Evolutionary conservation across 306 rosid genomes (phyloP), one percentile per base, ranked within the genome.

Genomic region (Senna siamea): DNA sequence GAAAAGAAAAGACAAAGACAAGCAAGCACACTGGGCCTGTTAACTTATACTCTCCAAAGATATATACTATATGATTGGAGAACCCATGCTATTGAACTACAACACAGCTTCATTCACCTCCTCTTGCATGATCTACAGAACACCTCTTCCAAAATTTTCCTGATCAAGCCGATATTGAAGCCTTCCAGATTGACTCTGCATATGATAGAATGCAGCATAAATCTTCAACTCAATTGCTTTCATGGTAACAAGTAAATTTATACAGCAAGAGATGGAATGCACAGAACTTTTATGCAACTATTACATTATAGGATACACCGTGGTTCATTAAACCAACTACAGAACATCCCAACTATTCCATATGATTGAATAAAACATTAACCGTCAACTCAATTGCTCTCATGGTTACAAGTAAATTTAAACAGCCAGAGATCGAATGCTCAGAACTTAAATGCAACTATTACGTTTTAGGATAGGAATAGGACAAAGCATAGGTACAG

Each of bases 121-220:
- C 58, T 53, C 41, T 43, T 72, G 51, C 82, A 30, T 50, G 14
- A 5, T 75, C 77, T 87, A 86, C 79, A 68, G 55, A 80, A 82
- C 77, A 78, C 77, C 75, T 52, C 83, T 86, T 59, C 84, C 90
- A 56, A 47, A 83, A 74, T 48, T 70, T 73, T 7, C 81, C 9
- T 56, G 80, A 50, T 54, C 76, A 52, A 75, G 62, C 51, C 57
- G 67, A 64, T 76, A 66, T 30, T 26, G 63, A 58, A 86, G 78
- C 78, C 64, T 75, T 75, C 83, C 84, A 3, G n/a, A 76, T 62
- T 76, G 69, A 34, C 61, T 65, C 93, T 86, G 89, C 85, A 63
- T 14, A 76, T 18, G 67, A 26, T 35, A 59, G 35, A 53, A 40
- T 34, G 35, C 48, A 47, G 32, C 3, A 23, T 17, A 26, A 51